Percentiles rank a stretch among this genome's conserved stretches.
These are phyloP conservation scores for Ophiognomonia clavigignenti-juglandacearum DNA, from an alignment of 2,329 filamentous ascomycete genomes.

Conservation along the genomic window DNA sequence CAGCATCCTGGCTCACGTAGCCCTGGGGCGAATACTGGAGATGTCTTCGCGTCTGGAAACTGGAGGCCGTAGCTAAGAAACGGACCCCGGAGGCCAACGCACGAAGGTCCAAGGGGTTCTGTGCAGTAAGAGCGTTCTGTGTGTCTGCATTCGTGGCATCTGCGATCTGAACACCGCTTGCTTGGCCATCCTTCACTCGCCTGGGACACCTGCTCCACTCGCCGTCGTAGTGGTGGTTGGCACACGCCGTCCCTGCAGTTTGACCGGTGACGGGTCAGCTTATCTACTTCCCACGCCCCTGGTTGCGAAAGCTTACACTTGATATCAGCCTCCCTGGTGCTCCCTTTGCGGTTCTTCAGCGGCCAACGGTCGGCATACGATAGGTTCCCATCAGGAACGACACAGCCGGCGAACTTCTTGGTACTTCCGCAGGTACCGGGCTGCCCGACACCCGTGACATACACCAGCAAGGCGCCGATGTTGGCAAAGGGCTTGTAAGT, in stretches of 20 bases:
- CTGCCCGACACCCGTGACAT: background rate
- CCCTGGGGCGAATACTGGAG: too few relatives aligned
- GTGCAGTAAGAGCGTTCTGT: too few relatives aligned
- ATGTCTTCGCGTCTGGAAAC: too few relatives aligned
- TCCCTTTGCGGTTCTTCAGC: too few relatives aligned
- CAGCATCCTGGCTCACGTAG: too few relatives aligned
- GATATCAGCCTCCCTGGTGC: too few relatives aligned
- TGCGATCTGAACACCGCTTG: background rate
- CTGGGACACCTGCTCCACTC: background rate
- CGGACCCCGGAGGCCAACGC: too few relatives aligned
- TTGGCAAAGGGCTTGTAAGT: background rate
- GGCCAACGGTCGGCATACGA: too few relatives aligned
- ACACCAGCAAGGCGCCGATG: background rate
- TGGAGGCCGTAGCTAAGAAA: too few relatives aligned
- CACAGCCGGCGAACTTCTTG: background rate
- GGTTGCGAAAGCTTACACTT: too few relatives aligned
- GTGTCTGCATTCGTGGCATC: background rate
- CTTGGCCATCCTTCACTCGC: too few relatives aligned
- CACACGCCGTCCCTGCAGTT: background rate
- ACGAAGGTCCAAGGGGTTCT: too few relatives aligned
- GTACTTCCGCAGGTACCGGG: background rate
- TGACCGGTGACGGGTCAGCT: background rate
- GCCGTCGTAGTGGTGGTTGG: background rate
- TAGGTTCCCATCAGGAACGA: background rate
- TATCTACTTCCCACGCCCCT: background rate